A percentile compares a stretch with the other conserved stretches of the same genome.
Evolutionary conservation across 2,329 filamentous ascomycete species (phyloP).

Genomic region (Aspergillus hortae): DNA sequence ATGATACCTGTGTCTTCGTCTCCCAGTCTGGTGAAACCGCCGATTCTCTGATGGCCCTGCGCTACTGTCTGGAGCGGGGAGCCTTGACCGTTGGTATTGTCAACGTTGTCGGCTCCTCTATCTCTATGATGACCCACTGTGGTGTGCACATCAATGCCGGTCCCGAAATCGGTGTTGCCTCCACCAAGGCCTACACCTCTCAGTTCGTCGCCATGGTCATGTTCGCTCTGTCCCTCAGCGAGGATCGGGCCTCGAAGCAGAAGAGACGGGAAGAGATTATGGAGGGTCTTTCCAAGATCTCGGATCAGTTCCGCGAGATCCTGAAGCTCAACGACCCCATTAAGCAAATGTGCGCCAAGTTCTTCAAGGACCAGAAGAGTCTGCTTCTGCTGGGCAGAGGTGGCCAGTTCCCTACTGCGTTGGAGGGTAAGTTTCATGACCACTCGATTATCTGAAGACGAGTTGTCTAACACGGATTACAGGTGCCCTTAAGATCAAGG

Average conservation of each 20-base stretch:
- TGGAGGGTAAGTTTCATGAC: slow-evolving; percentile 63
- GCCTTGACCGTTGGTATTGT: slow-evolving; percentile 97
- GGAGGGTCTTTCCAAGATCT: slow-evolving; percentile 82
- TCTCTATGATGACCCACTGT: slow-evolving; percentile 97
- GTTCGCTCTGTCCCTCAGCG: slow-evolving; percentile 93
- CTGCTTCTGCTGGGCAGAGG: slow-evolving; percentile 89
- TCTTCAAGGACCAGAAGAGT: slow-evolving; percentile 96
- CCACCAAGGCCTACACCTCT: slow-evolving; percentile 98
- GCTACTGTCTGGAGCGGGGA: slow-evolving; percentile 96
- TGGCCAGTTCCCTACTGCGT: slow-evolving; percentile 88
- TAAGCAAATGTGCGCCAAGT: slow-evolving; percentile 88
- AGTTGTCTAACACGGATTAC: slow-evolving; percentile 12
- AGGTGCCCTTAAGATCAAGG: slow-evolving; percentile 97
- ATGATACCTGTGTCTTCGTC: slow-evolving; percentile 98
- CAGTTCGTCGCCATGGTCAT: slow-evolving; percentile 99
- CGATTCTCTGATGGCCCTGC: slow-evolving; percentile 92
- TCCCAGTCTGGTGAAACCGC: slow-evolving; percentile 98
- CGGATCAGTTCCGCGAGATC: slow-evolving; percentile 86
- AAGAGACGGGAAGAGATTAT: slow-evolving; percentile 93
- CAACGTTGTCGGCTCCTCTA: slow-evolving; percentile 97
- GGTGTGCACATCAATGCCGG: slow-evolving; percentile 99
- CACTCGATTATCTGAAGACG: not conserved
- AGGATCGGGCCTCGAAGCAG: slow-evolving; percentile 93
- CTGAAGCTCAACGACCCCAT: slow-evolving; percentile 88
- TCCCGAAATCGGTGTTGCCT: slow-evolving; percentile 97